Evolutionary conservation across 2,329 filamentous ascomycete genomes (phyloP).

Genomic region (Paecilomyces variotii): DNA sequence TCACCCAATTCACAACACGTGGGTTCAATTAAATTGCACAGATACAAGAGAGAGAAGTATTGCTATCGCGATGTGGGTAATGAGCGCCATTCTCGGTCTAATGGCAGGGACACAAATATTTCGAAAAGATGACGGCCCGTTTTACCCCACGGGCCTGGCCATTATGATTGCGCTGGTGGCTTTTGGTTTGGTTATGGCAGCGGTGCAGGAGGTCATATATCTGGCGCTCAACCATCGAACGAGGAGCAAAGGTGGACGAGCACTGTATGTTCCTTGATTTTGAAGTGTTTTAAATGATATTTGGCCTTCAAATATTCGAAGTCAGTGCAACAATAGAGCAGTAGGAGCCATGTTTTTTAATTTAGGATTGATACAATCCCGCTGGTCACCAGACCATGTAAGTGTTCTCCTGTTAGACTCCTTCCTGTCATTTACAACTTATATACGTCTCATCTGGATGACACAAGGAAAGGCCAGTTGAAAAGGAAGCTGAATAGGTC

Average conservation of each 20-base stretch:
- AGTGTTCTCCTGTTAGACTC: too few relatives aligned
- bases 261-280: neutral
- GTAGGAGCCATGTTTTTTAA: neutral
- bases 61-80: constrained; percentile 42
- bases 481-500: too few relatives aligned
- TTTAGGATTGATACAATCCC: too few relatives aligned
- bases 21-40: constrained; percentile 46
- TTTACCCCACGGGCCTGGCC: constrained; percentile 38
- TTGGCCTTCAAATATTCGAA: neutral
- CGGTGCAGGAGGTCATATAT: constrained; percentile 36
- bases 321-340: neutral
- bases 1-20: constrained; percentile 47
- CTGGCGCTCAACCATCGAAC: constrained; percentile 24
- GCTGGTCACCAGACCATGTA: too few relatives aligned
- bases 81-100: constrained; percentile 44
- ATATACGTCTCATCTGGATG: too few relatives aligned
- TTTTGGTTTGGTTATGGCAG: constrained; percentile 33
- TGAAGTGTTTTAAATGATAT: neutral
- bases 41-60: constrained; percentile 42
- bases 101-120: constrained; percentile 48
- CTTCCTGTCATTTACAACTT: too few relatives aligned
- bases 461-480: too few relatives aligned
- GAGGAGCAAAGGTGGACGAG: neutral
- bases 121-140: constrained; percentile 34
- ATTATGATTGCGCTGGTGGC: constrained; percentile 41